Percentiles rank a stretch among this genome's conserved stretches.
These are phyloP conservation scores for Madurella mycetomatis DNA, from an alignment of 2,329 filamentous ascomycete genomes.

Conservation along the genomic window DNA sequence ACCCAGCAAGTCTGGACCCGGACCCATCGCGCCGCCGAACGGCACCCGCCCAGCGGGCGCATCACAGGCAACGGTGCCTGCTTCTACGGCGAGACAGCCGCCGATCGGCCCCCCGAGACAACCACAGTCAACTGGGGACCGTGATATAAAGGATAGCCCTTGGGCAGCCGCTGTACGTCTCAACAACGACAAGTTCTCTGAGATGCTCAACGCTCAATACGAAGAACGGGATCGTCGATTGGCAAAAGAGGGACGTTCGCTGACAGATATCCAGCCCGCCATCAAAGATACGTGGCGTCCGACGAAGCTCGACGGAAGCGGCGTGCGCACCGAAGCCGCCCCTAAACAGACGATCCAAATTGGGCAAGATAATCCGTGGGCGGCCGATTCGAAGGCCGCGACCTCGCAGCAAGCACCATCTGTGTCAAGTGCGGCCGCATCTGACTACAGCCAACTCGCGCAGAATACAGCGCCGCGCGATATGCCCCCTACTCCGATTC, in stretches of 20 bases:
- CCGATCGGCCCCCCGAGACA: conserved; percentile 32
- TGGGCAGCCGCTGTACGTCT: conserved; percentile 26
- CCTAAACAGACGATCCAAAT: conserved; percentile 28
- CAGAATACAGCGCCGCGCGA: conserved; percentile 15
- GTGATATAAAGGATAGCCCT: conserved; percentile 17
- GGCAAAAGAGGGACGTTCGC: conserved; percentile 40
- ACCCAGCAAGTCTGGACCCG: conserved; percentile 35
- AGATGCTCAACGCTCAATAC: conserved; percentile 36
- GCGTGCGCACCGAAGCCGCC: conserved; percentile 32
- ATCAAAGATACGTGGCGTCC: conserved; percentile 55
- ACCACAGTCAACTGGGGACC: conserved; percentile 11
- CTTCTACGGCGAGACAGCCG: conserved; percentile 22
- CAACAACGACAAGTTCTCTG: conserved; percentile 43
- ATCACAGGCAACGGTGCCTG: conserved; percentile 3
- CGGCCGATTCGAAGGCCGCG: conserved; percentile 17
- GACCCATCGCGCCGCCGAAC: conserved; percentile 41
- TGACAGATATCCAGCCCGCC: conserved; percentile 42
- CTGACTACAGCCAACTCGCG: conserved; percentile 18
- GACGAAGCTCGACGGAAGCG: conserved; percentile 34
- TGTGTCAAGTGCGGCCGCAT: conserved; percentile 3
- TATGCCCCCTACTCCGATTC: conserved; percentile 16
- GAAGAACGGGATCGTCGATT: conserved; percentile 42
- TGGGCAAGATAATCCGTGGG: conserved; percentile 25
- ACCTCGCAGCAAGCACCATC: conserved; percentile 10
- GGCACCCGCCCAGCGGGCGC: conserved; percentile 5